Percentiles rank a stretch among this genome's conserved stretches.
These are phyloP conservation scores for Pyrus bretschneideri DNA, from an alignment of 306 rosid species.

Conservation along the genomic window DNA sequence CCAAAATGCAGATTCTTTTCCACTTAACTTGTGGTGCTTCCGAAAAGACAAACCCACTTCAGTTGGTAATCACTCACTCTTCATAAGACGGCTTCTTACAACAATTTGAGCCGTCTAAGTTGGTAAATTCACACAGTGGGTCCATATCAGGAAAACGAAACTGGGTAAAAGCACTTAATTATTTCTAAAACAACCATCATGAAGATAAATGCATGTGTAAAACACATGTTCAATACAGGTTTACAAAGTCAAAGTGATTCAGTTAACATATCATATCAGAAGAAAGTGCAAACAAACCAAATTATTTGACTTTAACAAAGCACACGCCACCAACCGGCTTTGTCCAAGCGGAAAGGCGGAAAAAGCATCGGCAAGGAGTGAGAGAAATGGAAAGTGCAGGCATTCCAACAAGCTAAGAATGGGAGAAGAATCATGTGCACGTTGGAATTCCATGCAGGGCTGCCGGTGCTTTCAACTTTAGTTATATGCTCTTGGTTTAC, in stretches of 20 bases:
- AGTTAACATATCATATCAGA: not conserved
- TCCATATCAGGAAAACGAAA: not conserved
- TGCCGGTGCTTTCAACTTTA: conserved; percentile 1
- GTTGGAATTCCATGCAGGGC: conserved; percentile 12
- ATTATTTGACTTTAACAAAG: not conserved
- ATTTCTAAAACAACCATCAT: not conserved
- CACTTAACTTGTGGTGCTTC: not conserved
- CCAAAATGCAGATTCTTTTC: not conserved
- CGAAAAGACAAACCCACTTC: not conserved
- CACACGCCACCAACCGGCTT: not conserved
- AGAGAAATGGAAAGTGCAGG: conserved; percentile 6
- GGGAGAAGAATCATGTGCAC: conserved; percentile 7
- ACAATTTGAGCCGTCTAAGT: not conserved
- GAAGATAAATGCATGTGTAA: not conserved
- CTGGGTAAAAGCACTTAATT: not conserved
- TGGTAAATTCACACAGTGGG: not conserved
- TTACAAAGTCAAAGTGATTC: not conserved
- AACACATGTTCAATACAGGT: not conserved
- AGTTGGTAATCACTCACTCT: not conserved
- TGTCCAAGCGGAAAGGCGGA: not conserved
- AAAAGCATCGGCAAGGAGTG: not conserved
- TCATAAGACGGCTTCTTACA: not conserved
- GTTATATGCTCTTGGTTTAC: conserved; percentile 15
- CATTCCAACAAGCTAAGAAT: not conserved
- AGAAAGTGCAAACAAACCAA: not conserved